A percentile compares a stretch with the other conserved stretches of the same genome.
phyloP scores from a whole-genome alignment of 1,139 yeast species.

The Kodamaea sp. region DNA sequence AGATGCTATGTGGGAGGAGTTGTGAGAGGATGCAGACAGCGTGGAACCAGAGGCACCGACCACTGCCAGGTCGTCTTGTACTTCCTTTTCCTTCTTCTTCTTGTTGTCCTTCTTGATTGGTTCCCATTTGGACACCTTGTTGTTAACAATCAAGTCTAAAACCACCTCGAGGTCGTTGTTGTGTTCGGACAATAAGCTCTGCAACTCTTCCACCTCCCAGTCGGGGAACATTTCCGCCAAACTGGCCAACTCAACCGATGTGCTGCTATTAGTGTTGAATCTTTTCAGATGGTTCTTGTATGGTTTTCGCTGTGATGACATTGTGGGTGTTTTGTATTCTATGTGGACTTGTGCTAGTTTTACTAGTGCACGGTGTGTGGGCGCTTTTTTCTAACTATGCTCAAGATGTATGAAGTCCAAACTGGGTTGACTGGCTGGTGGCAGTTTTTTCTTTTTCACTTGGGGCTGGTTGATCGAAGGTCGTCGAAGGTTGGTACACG shows the following conservation, averaged over 20 bases:
- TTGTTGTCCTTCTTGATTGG: constrained; percentile 53
- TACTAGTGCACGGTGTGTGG: constrained; percentile 8
- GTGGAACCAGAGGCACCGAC: constrained; percentile 1
- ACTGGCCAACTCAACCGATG: constrained; percentile 47
- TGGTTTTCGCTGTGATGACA: constrained; percentile 38
- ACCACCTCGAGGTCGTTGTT: constrained; percentile 73
- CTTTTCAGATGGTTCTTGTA: constrained; percentile 50
- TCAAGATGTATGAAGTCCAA: constrained; percentile 8
- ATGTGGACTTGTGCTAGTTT: constrained; percentile 10
- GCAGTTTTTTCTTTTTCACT: constrained; percentile 11
- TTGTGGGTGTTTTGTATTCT: constrained; percentile 7
- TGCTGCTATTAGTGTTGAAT: constrained; percentile 20
- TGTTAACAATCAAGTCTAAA: constrained; percentile 85
- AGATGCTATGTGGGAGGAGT: constrained; percentile 9
- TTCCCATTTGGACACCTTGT: constrained; percentile 64
- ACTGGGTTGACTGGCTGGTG: too few relatives aligned
- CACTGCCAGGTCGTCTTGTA: constrained; percentile 9
- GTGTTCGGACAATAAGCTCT: constrained; percentile 72
- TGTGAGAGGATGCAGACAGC: constrained; percentile 2
- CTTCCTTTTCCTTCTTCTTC: constrained; percentile 35
- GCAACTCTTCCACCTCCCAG: constrained; percentile 87
- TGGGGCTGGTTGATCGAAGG: constrained; percentile 13
- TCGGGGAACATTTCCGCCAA: constrained; percentile 89
- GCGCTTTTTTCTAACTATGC: constrained; percentile 10
- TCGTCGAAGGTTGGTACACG: constrained; percentile 11